These are phyloP conservation scores for Globisporangium parvum DNA, from an alignment of 352 stramenopile genomes.

Conservation along the genomic window DNA sequence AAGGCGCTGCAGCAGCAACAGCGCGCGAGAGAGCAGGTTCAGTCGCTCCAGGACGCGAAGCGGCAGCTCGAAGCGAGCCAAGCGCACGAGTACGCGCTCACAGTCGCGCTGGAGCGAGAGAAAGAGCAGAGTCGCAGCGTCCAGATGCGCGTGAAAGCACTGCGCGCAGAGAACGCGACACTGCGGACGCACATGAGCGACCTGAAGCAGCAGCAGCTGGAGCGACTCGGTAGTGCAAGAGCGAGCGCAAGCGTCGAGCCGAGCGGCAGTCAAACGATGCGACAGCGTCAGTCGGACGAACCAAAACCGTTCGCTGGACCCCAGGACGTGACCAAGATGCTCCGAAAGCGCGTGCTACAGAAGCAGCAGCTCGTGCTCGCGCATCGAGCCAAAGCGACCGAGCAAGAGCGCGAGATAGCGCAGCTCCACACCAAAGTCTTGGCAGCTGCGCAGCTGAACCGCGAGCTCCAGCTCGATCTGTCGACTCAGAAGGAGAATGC, in stretches of 20 bases:
- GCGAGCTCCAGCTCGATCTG: conserved; percentile 28
- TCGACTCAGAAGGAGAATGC: conserved; percentile 4
- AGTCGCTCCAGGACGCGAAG: conserved; percentile 28
- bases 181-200: conserved; percentile 22
- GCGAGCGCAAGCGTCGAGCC: not conserved
- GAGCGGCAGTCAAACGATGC: conserved; percentile 4
- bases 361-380: conserved; percentile 49
- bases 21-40: conserved; percentile 36
- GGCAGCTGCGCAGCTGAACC: conserved; percentile 32
- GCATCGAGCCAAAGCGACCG: conserved; percentile 33
- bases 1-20: conserved; percentile 18
- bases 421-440: conserved; percentile 28
- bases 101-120: conserved; percentile 24
- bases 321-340: conserved; percentile 27
- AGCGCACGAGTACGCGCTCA: conserved; percentile 32
- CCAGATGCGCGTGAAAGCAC: conserved; percentile 26
- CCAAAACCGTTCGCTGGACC: not conserved
- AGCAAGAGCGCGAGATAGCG: conserved; percentile 26
- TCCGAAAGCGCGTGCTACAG: conserved; percentile 45
- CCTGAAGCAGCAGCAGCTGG: conserved; percentile 1
- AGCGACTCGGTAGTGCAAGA: not conserved
- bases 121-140: conserved; percentile 18
- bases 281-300: no score
- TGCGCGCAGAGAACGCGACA: conserved; percentile 28
- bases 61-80: conserved; percentile 23